Evolutionary conservation across 805 yeast genomes (phyloP).

Genomic region (Clavispora santaluciae): DNA sequence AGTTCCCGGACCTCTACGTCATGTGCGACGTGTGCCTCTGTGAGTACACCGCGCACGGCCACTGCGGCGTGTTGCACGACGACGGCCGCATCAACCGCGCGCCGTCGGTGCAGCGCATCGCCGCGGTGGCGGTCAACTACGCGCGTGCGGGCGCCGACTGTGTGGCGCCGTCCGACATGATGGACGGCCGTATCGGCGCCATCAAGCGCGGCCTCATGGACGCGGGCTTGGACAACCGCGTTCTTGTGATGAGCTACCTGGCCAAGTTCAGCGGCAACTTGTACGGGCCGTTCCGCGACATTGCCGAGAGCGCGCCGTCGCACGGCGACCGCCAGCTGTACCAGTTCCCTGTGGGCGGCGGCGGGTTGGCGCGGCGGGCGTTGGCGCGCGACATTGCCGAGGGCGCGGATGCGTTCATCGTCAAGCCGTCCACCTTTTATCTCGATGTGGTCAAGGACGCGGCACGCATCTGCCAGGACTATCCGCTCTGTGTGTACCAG

Average conservation of each 20-base stretch:
- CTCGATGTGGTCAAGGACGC: conserved; percentile 90
- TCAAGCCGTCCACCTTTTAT: conserved; percentile 94
- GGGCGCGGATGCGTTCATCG: conserved; percentile 94
- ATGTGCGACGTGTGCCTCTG: conserved; percentile 95
- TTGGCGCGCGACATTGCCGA: conserved; percentile 78
- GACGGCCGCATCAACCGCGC: conserved; percentile 83
- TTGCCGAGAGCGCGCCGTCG: conserved; percentile 88
- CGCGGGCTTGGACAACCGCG: conserved; percentile 78
- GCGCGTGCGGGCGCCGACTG: conserved; percentile 94
- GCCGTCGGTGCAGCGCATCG: conserved; percentile 71
- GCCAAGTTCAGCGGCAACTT: conserved; percentile 90
- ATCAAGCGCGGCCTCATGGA: conserved; percentile 81
- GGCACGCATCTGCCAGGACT: conserved; percentile 68
- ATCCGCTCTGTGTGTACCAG: conserved; percentile 92
- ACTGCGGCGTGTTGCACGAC: conserved; percentile 85
- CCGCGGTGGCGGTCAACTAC: conserved; percentile 91
- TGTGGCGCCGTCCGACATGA: conserved; percentile 97
- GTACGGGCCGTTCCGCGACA: conserved; percentile 97
- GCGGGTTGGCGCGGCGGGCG: conserved; percentile 93
- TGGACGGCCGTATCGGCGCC: conserved; percentile 88
- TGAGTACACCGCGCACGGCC: conserved; percentile 97
- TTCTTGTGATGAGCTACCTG: conserved; percentile 87
- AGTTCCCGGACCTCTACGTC: conserved; percentile 79
- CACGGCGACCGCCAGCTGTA: conserved; percentile 89
- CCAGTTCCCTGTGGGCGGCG: conserved; percentile 89